Conservation (phyloP, 2,329 filamentous ascomycete species). For the Monosporascus sp. region DNA sequence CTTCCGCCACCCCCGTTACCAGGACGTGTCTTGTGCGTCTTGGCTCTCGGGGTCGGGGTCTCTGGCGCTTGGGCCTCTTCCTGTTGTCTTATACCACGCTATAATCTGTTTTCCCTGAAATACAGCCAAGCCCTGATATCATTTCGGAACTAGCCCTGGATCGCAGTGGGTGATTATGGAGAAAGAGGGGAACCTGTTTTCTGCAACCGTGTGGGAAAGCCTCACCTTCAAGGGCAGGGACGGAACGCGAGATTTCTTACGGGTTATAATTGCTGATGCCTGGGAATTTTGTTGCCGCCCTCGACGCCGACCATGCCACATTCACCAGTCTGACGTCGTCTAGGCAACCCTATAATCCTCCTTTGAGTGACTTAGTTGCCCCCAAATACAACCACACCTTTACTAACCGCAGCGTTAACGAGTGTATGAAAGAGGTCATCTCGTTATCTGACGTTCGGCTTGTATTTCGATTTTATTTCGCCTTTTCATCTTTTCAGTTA, state of each 20-base stretch:
- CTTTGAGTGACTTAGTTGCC: background rate
- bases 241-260: background rate
- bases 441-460: background rate
- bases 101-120: slow-evolving; percentile 16
- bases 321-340: background rate
- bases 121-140: slow-evolving; percentile 26
- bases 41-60: slow-evolving; percentile 13
- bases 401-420: background rate
- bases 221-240: background rate
- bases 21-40: background rate
- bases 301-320: background rate
- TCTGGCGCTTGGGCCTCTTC: slow-evolving; percentile 9
- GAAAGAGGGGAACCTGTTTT: background rate
- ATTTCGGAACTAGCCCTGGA: background rate
- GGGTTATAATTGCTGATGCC: background rate
- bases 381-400: background rate
- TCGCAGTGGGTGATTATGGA: background rate
- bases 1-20: background rate
- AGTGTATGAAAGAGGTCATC: background rate
- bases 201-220: background rate
- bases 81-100: slow-evolving; percentile 12
- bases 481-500: background rate
- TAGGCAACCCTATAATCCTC: background rate
- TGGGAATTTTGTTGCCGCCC: background rate
- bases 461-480: background rate